phyloP scores from a whole-genome alignment of 169 alveolate genomes.

The Cryptosporidium canis region DNA sequence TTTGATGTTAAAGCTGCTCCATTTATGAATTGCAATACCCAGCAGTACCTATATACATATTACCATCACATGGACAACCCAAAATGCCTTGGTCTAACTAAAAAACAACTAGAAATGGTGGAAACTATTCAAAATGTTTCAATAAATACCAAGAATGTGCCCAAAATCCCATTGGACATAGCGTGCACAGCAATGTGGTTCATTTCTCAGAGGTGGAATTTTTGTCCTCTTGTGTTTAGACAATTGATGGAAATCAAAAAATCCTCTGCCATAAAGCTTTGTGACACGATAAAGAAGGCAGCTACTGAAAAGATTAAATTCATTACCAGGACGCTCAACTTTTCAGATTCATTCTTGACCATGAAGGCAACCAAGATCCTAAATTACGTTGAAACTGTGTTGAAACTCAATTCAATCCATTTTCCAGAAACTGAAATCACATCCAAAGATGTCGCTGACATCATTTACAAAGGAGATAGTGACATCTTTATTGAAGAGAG shows the following conservation, averaged over 20 bases:
- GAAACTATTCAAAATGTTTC: slow-evolving; percentile 13
- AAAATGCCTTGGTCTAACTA: slow-evolving; percentile 48
- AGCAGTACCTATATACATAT: slow-evolving; percentile 34
- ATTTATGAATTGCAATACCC: slow-evolving; percentile 58
- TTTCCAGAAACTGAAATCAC: slow-evolving; percentile 56
- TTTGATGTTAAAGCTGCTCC: slow-evolving; percentile 72
- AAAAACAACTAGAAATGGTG: slow-evolving; percentile 39
- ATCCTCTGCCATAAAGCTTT: not conserved
- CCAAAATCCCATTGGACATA: slow-evolving; percentile 32
- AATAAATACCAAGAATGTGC: slow-evolving; percentile 3
- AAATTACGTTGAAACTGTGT: slow-evolving; percentile 4
- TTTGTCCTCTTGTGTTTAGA: slow-evolving; percentile 24
- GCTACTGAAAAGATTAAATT: slow-evolving; percentile 16
- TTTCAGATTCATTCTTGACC: slow-evolving; percentile 18
- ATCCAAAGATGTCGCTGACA: slow-evolving; percentile 39
- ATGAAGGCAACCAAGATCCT: slow-evolving; percentile 22
- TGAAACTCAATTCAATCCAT: slow-evolving; percentile 38
- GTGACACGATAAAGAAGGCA: slow-evolving; percentile 1
- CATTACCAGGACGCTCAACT: not conserved
- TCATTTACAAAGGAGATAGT: slow-evolving; percentile 50
- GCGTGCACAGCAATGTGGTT: slow-evolving; percentile 71
- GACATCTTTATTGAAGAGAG: slow-evolving; percentile 7
- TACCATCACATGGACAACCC: slow-evolving; percentile 40
- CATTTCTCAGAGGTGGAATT: slow-evolving; percentile 67
- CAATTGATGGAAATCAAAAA: slow-evolving; percentile 9